Percentiles rank a stretch among this genome's conserved stretches.
Evolutionary conservation across 345 rosid genomes (phyloP).

Genomic region (Orychophragmus violaceus): DNA sequence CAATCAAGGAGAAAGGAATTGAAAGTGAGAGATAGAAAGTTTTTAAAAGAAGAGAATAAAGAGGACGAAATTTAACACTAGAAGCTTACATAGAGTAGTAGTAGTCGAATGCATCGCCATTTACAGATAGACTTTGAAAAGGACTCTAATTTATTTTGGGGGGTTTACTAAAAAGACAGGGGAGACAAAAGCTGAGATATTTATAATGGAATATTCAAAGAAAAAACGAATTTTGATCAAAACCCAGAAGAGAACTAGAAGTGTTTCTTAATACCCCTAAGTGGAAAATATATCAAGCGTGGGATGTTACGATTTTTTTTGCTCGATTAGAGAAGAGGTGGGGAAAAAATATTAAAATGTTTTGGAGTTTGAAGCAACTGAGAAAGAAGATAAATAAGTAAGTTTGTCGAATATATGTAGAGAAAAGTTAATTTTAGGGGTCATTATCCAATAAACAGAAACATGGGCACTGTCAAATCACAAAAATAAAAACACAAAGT

Average conservation of each 20-base stretch:
- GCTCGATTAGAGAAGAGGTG: not conserved
- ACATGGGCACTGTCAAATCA: constrained; percentile 32
- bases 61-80: constrained; percentile 13
- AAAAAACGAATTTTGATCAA: constrained; percentile 10
- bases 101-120: constrained; percentile 31
- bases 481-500: not conserved
- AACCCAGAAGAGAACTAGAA: constrained; percentile 17
- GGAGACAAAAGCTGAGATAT: constrained; percentile 29
- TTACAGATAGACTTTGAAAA: constrained; percentile 40
- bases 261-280: constrained; percentile 10
- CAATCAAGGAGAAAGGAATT: constrained; percentile 25
- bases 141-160: constrained; percentile 24
- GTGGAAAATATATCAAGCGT: not conserved
- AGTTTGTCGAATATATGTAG: not conserved
- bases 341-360: too few relatives aligned
- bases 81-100: constrained; percentile 32
- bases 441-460: constrained; percentile 29
- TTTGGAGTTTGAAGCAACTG: constrained; percentile 3
- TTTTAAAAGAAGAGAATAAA: constrained; percentile 9
- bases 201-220: constrained; percentile 8
- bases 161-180: not conserved
- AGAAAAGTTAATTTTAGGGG: not conserved
- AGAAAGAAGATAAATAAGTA: not conserved
- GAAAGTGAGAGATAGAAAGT: constrained; percentile 20
- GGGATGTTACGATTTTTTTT: not conserved